Evolutionary conservation across 2,329 filamentous ascomycete genomes (phyloP).

Genomic region (Fusarium duplospermum): DNA sequence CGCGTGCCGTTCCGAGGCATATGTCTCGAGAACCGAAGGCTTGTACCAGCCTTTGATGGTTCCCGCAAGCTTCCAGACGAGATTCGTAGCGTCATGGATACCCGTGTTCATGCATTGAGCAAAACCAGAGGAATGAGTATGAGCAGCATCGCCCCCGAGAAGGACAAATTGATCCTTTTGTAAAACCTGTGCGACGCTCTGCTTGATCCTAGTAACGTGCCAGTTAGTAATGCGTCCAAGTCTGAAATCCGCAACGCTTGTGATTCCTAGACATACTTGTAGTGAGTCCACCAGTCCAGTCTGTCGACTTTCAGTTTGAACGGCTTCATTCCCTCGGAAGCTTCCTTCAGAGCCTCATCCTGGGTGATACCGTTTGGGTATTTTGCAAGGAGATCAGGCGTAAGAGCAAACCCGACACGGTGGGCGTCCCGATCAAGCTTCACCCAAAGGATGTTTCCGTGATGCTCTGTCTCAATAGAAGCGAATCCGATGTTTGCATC

Average conservation of each 20-base stretch:
- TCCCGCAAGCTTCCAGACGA: conserved; percentile 61
- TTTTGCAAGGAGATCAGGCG: not conserved
- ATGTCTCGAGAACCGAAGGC: conserved; percentile 51
- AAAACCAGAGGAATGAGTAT: conserved; percentile 60
- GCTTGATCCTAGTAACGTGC: not conserved
- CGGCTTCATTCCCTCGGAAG: not conserved
- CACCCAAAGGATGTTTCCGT: not conserved
- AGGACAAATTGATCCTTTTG: not conserved
- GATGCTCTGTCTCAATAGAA: not conserved
- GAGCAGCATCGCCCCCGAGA: conserved; percentile 58
- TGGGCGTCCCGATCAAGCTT: not conserved
- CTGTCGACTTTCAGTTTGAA: not conserved
- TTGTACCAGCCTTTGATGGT: conserved; percentile 40
- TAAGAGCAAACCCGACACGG: not conserved
- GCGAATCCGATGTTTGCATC: not conserved
- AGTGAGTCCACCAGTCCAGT: not conserved
- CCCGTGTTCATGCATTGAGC: conserved; percentile 65
- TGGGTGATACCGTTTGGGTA: not conserved
- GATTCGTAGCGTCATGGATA: conserved; percentile 61
- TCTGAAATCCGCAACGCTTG: not conserved
- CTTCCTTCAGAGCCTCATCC: not conserved
- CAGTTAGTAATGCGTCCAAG: not conserved
- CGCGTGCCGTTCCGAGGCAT: conserved; percentile 51
- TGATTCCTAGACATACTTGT: not conserved
- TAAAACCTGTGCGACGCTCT: not conserved